Conservation (phyloP, 192 early-diverging fungal genomes). For the Backusella tarrabulga region DNA sequence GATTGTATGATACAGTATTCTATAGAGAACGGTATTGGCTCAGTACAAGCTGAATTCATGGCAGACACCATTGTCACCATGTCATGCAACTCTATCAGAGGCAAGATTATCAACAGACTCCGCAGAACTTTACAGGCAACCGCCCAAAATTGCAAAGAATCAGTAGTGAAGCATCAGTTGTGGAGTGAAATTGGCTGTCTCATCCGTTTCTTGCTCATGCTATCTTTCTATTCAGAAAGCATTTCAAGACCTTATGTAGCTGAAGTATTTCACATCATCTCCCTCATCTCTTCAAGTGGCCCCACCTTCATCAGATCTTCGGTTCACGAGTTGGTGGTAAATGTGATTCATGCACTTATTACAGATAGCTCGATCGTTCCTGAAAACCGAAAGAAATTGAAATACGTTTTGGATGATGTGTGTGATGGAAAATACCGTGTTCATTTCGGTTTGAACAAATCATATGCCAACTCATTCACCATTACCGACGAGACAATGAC, state of each 20-base stretch:
- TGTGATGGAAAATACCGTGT: constrained; percentile 74
- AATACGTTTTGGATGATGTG: constrained; percentile 68
- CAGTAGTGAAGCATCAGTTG: constrained; percentile 72
- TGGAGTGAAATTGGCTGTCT: constrained; percentile 89
- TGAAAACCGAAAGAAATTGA: constrained; percentile 48
- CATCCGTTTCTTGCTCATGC: constrained; percentile 78
- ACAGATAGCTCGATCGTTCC: constrained; percentile 50
- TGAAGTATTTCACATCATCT: constrained; percentile 80
- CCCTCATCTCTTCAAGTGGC: constrained; percentile 79
- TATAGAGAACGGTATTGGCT: constrained; percentile 72
- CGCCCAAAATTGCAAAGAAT: constrained; percentile 58
- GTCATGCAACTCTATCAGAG: constrained; percentile 66
- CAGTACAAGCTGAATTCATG: constrained; percentile 72
- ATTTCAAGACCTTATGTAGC: constrained; percentile 72
- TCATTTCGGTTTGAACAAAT: constrained; percentile 69
- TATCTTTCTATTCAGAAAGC: constrained; percentile 77
- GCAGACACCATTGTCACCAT: constrained; percentile 83
- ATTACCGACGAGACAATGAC: constrained; percentile 49
- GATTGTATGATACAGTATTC: constrained; percentile 74
- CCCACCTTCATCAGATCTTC: constrained; percentile 77
- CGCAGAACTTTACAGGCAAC: constrained; percentile 72
- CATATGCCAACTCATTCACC: constrained; percentile 62
- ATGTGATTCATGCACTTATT: constrained; percentile 78
- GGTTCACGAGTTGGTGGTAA: constrained; percentile 87
- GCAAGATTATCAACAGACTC: constrained; percentile 73